Conservation (phyloP, 345 rosid species). For the Pistacia vera region DNA sequence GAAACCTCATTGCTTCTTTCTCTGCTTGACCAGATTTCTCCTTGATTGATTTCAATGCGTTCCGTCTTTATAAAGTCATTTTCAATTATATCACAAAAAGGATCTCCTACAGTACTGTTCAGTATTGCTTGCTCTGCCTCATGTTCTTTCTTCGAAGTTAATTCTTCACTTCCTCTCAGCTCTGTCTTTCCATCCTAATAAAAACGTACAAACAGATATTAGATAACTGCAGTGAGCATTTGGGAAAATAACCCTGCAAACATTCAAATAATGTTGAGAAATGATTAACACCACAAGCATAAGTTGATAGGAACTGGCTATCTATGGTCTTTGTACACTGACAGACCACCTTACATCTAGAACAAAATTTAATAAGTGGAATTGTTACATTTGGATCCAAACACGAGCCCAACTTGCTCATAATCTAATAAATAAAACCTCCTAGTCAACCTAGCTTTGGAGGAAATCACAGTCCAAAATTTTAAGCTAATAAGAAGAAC, state of each 20-base stretch:
- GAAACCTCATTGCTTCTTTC: slow-evolving; percentile 60
- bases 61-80: too few relatives aligned
- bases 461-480: background rate
- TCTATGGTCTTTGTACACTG: background rate
- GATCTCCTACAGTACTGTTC: slow-evolving; percentile 57
- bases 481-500: background rate
- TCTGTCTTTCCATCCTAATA: too few relatives aligned
- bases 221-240: too few relatives aligned
- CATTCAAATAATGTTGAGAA: too few relatives aligned
- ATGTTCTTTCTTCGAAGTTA: too few relatives aligned
- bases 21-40: slow-evolving; percentile 58
- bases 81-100: slow-evolving; percentile 15
- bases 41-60: slow-evolving; percentile 62
- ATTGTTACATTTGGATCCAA: too few relatives aligned
- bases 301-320: too few relatives aligned
- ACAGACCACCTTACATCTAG: background rate
- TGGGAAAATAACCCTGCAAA: too few relatives aligned
- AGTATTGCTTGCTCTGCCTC: slow-evolving; percentile 65
- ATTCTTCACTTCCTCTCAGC: too few relatives aligned
- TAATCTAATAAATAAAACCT: background rate
- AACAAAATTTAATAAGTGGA: too few relatives aligned
- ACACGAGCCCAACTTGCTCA: background rate
- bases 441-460: background rate
- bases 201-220: too few relatives aligned
- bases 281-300: too few relatives aligned